These are phyloP conservation scores for Mediolabrus comicus DNA, from an alignment of 108 stramenopile genomes.

Conservation along the genomic window DNA sequence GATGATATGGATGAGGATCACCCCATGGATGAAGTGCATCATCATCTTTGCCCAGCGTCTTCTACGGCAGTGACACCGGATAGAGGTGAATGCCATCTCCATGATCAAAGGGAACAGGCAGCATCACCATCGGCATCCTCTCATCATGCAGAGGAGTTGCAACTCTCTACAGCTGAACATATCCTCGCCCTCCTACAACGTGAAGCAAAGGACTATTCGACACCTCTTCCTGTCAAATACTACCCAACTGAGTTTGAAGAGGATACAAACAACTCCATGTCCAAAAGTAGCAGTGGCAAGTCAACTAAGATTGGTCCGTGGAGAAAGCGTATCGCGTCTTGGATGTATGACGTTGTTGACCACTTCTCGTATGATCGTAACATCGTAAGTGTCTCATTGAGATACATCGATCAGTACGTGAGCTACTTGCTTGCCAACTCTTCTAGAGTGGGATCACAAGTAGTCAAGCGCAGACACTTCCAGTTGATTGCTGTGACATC, in stretches of 20 bases:
- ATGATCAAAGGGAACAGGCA: not conserved
- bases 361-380: slow-evolving; percentile 76
- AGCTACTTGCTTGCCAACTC: slow-evolving; percentile 12
- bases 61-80: not conserved
- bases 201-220: slow-evolving; percentile 26
- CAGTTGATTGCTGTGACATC: slow-evolving; percentile 81
- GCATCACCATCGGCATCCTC: not conserved
- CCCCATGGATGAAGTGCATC: not conserved
- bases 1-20: not conserved
- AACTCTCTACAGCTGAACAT: slow-evolving; percentile 21
- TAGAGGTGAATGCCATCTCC: not conserved
- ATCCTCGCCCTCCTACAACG: slow-evolving; percentile 30
- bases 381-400: slow-evolving; percentile 67
- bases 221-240: slow-evolving; percentile 24
- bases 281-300: not conserved
- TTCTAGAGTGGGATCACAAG: slow-evolving; percentile 36
- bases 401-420: slow-evolving; percentile 73
- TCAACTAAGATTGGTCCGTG: slow-evolving; percentile 33
- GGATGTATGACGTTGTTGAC: slow-evolving; percentile 83
- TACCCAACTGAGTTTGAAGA: slow-evolving; percentile 44
- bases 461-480: slow-evolving; percentile 31
- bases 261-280: not conserved
- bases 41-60: not conserved
- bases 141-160: not conserved
- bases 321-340: slow-evolving; percentile 70